A percentile compares a stretch with the other conserved stretches of the same genome.
phyloP scores from a whole-genome alignment of 2,329 filamentous ascomycete genomes.

The Geosmithia morbida region DNA sequence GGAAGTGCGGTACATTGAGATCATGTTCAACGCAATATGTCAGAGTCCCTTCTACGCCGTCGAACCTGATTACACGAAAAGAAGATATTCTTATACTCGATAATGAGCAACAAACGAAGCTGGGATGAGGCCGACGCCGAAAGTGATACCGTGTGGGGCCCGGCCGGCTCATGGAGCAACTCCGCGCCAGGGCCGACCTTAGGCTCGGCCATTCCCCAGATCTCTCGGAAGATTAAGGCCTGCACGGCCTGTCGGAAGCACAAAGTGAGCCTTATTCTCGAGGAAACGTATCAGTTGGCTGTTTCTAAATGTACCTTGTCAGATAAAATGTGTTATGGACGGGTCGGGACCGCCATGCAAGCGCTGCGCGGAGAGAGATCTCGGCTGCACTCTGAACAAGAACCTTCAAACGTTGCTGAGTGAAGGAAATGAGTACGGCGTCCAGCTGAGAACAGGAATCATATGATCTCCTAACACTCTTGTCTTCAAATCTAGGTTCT shows the following conservation, averaged over 20 bases:
- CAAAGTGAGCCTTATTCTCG: conserved; percentile 13
- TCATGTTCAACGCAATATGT: no score
- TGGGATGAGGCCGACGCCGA: neutral
- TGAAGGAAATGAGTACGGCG: conserved; percentile 20
- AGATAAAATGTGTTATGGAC: conserved; percentile 27
- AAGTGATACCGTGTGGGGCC: neutral
- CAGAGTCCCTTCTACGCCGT: neutral
- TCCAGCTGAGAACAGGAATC: neutral
- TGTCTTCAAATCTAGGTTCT: neutral
- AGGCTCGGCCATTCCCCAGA: conserved; percentile 11
- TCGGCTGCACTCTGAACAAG: conserved; percentile 24
- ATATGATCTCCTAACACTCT: neutral
- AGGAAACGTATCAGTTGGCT: neutral
- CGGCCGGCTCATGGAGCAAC: neutral
- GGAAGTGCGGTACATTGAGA: no score
- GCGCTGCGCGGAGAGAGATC: conserved; percentile 18
- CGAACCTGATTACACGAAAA: neutral
- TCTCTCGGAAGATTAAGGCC: conserved; percentile 24
- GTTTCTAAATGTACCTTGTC: neutral
- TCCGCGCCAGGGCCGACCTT: neutral
- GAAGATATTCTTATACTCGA: neutral
- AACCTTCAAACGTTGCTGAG: conserved; percentile 25
- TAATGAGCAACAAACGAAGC: neutral
- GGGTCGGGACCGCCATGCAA: conserved; percentile 21
- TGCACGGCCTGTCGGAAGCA: conserved; percentile 25